These are phyloP conservation scores for Auriscalpium microsporum DNA, from an alignment of 768 basidiomycete species.

Conservation along the genomic window DNA sequence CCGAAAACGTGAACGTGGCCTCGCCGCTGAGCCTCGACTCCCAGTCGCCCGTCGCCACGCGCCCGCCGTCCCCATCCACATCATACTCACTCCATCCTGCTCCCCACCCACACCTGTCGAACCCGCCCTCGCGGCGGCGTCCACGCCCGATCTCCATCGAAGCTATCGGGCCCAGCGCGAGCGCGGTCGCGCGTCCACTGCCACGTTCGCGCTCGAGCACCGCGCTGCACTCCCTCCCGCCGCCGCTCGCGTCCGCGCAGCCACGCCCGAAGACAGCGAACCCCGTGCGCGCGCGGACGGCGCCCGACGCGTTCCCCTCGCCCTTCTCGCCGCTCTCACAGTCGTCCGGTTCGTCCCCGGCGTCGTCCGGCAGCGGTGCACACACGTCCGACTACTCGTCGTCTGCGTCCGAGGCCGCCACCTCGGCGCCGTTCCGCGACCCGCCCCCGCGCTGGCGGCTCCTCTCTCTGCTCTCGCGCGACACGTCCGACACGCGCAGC, in stretches of 20 bases:
- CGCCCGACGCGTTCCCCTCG: not conserved
- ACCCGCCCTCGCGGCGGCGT: not conserved
- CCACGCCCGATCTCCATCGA: conserved; percentile 12
- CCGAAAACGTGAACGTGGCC: not conserved
- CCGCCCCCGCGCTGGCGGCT: conserved; percentile 10
- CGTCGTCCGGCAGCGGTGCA: not conserved
- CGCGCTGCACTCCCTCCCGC: not conserved
- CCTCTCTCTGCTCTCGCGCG: conserved; percentile 11
- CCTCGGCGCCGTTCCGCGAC: not conserved
- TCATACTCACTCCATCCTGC: not conserved
- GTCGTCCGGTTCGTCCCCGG: not conserved
- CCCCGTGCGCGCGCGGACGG: not conserved
- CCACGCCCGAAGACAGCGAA: not conserved
- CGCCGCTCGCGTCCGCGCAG: not conserved
- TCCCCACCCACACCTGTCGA: not conserved
- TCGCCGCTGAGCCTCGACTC: not conserved
- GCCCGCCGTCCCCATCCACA: not conserved
- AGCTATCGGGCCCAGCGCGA: not conserved
- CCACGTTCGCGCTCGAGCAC: conserved; percentile 1
- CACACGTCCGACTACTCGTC: not conserved
- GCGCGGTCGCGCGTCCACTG: not conserved
- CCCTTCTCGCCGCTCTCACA: not conserved
- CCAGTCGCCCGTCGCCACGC: not conserved
- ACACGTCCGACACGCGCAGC: not conserved
- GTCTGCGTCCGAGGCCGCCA: not conserved